These are phyloP conservation scores for Daldinia grandis DNA, from an alignment of 495 filamentous ascomycete species.

Conservation along the genomic window DNA sequence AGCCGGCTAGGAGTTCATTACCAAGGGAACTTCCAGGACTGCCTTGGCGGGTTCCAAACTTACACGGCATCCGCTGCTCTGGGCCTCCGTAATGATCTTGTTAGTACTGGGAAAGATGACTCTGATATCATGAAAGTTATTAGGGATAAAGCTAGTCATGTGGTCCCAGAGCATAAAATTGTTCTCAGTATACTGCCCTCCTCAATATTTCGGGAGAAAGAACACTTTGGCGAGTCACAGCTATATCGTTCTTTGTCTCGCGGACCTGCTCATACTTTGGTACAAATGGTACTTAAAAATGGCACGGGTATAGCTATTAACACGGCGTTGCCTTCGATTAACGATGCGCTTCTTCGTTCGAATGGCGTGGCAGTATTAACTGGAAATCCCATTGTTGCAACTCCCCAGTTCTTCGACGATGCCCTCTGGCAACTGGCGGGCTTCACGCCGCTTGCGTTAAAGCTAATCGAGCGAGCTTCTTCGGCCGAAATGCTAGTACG, in stretches of 20 bases:
- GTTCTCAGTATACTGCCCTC: conserved; percentile 83
- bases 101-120: conserved; percentile 89
- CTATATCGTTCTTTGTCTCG: conserved; percentile 80
- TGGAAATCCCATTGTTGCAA: conserved; percentile 82
- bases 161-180: conserved; percentile 84
- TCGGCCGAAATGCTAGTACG: conserved; percentile 74
- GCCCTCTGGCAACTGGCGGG: conserved; percentile 92
- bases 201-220: conserved; percentile 79
- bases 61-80: conserved; percentile 94
- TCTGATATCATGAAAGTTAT: conserved; percentile 93
- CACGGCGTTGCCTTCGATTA: conserved; percentile 84
- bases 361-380: conserved; percentile 83
- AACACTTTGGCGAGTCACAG: conserved; percentile 75
- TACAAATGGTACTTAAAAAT: conserved; percentile 73
- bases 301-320: conserved; percentile 87
- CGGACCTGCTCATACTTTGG: conserved; percentile 74
- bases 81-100: conserved; percentile 87
- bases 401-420: conserved; percentile 86
- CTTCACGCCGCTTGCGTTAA: conserved; percentile 82
- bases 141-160: conserved; percentile 76
- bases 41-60: conserved; percentile 93
- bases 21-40: conserved; percentile 95
- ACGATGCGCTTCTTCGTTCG: conserved; percentile 80
- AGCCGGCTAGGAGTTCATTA: conserved; percentile 90
- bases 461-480: conserved; percentile 78